Percentiles rank a stretch among this genome's conserved stretches.
These are phyloP conservation scores for Phytophthora parvispora DNA, from an alignment of 352 stramenopile genomes.

Conservation along the genomic window DNA sequence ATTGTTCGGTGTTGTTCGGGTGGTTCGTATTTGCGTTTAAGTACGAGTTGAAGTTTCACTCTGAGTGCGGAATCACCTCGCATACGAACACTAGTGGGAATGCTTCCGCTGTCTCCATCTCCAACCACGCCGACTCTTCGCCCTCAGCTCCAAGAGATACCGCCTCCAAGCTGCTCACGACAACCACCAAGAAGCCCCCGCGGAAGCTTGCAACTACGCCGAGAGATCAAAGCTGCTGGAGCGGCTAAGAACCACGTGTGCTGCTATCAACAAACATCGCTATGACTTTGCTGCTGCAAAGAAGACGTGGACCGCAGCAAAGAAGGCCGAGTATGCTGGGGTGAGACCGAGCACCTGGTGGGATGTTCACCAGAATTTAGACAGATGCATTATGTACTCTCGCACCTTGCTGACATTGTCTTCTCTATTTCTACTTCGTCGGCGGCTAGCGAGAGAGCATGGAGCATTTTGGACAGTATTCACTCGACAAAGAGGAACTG, in stretches of 20 bases:
- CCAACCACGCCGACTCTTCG: too few relatives aligned
- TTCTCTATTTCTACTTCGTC: constrained; percentile 6
- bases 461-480: constrained; percentile 4
- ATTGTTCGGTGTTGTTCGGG: not conserved
- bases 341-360: not conserved
- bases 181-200: too few relatives aligned
- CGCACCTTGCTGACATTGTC: not conserved
- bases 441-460: constrained; percentile 5
- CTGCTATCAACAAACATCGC: not conserved
- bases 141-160: too few relatives aligned
- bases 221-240: not conserved
- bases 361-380: not conserved
- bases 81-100: too few relatives aligned
- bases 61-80: not conserved
- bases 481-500: constrained; percentile 3
- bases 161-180: too few relatives aligned
- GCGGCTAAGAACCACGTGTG: not conserved
- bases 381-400: not conserved
- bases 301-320: not conserved
- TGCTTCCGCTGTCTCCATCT: too few relatives aligned
- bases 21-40: not conserved
- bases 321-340: not conserved
- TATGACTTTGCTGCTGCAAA: not conserved
- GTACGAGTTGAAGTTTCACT: not conserved
- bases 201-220: not conserved